Evolutionary conservation across 176 grass and related monocot species (phyloP).

Genomic region (Oryza glaberrima): DNA sequence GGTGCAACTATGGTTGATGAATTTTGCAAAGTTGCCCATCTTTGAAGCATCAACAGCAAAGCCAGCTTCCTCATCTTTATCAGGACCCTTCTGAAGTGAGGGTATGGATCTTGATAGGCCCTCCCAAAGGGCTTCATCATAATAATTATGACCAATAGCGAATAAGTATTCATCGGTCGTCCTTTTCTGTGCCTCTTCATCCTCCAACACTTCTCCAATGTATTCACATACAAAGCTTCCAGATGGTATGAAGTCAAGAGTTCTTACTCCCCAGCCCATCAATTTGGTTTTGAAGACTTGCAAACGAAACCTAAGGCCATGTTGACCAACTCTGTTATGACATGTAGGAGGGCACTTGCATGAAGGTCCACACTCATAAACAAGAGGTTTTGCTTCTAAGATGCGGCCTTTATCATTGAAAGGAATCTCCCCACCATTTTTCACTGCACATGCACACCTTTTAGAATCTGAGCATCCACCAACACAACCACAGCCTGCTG

Average conservation of each 20-base stretch:
- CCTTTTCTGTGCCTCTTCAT: constrained; percentile 76
- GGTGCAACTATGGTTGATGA: constrained; percentile 81
- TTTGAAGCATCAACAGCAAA: constrained; percentile 73
- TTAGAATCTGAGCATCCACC: constrained; percentile 68
- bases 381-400: constrained; percentile 68
- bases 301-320: constrained; percentile 73
- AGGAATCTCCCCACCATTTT: constrained; percentile 80
- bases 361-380: constrained; percentile 88
- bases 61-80: constrained; percentile 38
- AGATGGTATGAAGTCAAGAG: constrained; percentile 66
- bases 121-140: constrained; percentile 73
- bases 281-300: constrained; percentile 80
- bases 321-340: constrained; percentile 76
- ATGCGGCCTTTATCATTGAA: constrained; percentile 67
- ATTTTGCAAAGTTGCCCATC: constrained; percentile 71
- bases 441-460: constrained; percentile 65
- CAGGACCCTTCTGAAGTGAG: constrained; percentile 56
- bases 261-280: constrained; percentile 89
- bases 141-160: constrained; percentile 78
- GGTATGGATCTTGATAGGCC: constrained; percentile 73
- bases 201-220: constrained; percentile 69
- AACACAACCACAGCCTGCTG: constrained; percentile 60
- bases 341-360: constrained; percentile 84
- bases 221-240: constrained; percentile 92
- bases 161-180: constrained; percentile 78